Conservation (phyloP, 805 yeast genomes). For the Ogataea methanolica region DNA sequence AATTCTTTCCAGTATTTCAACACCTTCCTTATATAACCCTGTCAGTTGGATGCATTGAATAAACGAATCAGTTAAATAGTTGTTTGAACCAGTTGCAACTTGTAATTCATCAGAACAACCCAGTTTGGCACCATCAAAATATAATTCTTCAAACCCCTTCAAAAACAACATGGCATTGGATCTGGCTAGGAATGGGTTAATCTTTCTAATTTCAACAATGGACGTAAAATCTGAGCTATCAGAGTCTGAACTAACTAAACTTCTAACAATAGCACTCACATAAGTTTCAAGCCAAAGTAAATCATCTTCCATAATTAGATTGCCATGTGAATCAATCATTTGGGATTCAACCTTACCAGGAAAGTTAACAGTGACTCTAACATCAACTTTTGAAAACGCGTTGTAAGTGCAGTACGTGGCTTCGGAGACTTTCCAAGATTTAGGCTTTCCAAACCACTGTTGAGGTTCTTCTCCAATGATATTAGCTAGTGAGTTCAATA, state of each 20-base stretch:
- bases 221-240: conserved; percentile 63
- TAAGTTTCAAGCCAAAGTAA: conserved; percentile 58
- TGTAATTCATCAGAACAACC: conserved; percentile 69
- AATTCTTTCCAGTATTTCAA: conserved; percentile 53
- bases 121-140: conserved; percentile 57
- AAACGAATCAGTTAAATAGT: conserved; percentile 74
- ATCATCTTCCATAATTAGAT: conserved; percentile 46
- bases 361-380: conserved; percentile 65
- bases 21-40: conserved; percentile 55
- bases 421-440: conserved; percentile 65
- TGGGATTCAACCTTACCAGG: conserved; percentile 68
- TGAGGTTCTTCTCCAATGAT: conserved; percentile 59
- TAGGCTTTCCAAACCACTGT: conserved; percentile 76
- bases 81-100: conserved; percentile 56
- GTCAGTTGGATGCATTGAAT: conserved; percentile 60
- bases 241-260: conserved; percentile 63
- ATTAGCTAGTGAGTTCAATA: conserved; percentile 62
- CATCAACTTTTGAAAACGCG: conserved; percentile 57
- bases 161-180: conserved; percentile 51
- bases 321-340: conserved; percentile 48
- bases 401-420: conserved; percentile 67
- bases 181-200: conserved; percentile 63
- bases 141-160: conserved; percentile 61
- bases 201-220: conserved; percentile 78
- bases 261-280: conserved; percentile 68